Conservation (phyloP, 371 early-diverging fungal species). For the Blakeslea trispora region DNA sequence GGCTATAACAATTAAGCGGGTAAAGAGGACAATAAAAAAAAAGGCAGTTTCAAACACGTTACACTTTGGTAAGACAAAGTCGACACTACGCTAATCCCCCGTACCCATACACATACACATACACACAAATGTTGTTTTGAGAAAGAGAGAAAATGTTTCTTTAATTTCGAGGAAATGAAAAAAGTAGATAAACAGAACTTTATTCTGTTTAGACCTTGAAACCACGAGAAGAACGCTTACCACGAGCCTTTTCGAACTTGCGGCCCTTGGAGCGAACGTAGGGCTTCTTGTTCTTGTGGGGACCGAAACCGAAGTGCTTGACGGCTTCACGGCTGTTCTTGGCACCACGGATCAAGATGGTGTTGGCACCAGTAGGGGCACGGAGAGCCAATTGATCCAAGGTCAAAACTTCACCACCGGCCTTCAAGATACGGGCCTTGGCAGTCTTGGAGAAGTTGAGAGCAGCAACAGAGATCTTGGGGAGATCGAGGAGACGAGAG, state of each 20-base stretch:
- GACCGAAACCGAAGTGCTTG: constrained; percentile 83
- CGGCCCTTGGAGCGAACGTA: constrained; percentile 97
- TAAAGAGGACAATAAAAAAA: too few relatives aligned
- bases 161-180: background rate
- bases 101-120: too few relatives aligned
- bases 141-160: background rate
- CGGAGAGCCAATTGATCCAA: constrained; percentile 96
- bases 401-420: constrained; percentile 95
- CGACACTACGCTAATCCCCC: too few relatives aligned
- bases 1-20: too few relatives aligned
- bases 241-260: constrained; percentile 98
- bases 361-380: constrained; percentile 92
- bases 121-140: too few relatives aligned
- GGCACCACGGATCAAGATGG: constrained; percentile 79
- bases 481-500: constrained; percentile 83
- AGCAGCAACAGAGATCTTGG: constrained; percentile 91
- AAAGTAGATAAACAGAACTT: background rate
- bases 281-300: constrained; percentile 81
- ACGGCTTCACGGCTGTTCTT: constrained; percentile 88
- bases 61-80: too few relatives aligned
- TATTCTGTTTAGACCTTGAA: constrained; percentile 73
- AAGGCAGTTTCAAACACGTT: too few relatives aligned
- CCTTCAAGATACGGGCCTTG: constrained; percentile 91
- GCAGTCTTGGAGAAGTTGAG: constrained; percentile 91
- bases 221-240: constrained; percentile 94